Base-by-base conservation (phyloP, 257 asterid species). In the Nicotiana paniculata region DNA sequence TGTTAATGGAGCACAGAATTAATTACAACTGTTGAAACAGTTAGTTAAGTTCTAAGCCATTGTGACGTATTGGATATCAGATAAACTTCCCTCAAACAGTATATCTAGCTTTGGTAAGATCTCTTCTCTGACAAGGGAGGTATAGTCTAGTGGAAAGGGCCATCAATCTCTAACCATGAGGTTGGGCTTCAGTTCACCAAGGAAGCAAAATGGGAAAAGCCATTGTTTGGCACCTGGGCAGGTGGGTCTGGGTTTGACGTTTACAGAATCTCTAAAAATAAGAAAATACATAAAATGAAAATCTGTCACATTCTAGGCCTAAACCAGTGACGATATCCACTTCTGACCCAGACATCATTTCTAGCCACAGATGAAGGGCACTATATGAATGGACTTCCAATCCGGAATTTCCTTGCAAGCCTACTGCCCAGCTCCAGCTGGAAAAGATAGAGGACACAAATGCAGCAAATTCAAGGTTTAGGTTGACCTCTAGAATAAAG, bases 321-420 rank as follows among this genome's bases (percentile, higher is more conserved):
- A 92, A 85, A 24, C 91, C 93, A 0, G 93, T 85, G 81, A 59
- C 9, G 85, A 18, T 93, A 90, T 39, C 94, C 91, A 7, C 92
- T 88, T 79, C 92, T 85, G 81, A 90, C 80, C 95, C 93, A 89
- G 61, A 90, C 95, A 53, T 89, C 92, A 75, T 86, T 91, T 91
- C 95, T 46, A 91, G 84, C 82, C 93, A 83, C 69, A 90, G 82
- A 82, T 91, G 95, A 55, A 88, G 35, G 39, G 92, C 95, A 61
- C 67, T 61, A 61, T 6, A 90, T 79, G n/a, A 88, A 90, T 32
- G 92, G 92, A 13, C 93, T 92, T 82, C 86, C 95, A 9, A 86
- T 85, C 92, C 92, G 89, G 89, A 90, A 85, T 84, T 92, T 90
- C 28, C 84, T 64, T 1, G 91, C 92, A 24, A 90, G 83, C 82